Base-by-base conservation (phyloP, 75 land plant species). In the Cunninghamia lanceolata region DNA sequence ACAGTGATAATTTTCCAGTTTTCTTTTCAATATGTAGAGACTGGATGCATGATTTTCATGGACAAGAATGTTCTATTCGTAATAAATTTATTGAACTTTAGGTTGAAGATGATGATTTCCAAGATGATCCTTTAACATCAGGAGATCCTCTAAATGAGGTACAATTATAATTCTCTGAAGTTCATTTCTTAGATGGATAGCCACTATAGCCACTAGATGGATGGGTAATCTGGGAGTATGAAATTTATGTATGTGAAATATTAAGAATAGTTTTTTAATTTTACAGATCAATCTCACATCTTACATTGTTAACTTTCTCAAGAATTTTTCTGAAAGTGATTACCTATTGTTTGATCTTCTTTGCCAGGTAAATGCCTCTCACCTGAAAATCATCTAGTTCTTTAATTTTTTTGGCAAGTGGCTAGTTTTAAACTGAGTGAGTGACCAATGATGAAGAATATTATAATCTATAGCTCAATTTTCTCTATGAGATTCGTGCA, bases 81-180 rank as follows among this genome's bases (percentile, higher is more conserved):
- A 11, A 73, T 63, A 42, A 15, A 45, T 56, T 84, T 42, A 45
- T 84, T 50, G 21, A 46, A 75, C 45, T 83, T 32, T 34, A 95
- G 97, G 87, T 88, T 85, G 91, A 94, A 85, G 96, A 93, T 75
- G 95, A 90, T 38, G 92, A 90, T 74, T 87, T 85, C 86, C 92
- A 94, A 84, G 98, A 93, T 84, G 98, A 95, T 70, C 87, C 91
- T 16, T 52, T 90, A 40, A 89, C 88, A 52, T 83, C 87, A 42
- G 80, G 86, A 75, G 99, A 97, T 88, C 96, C 99, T 9, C 92
- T 97, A 36, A 96, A 96, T 90, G 93, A 96, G 98, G 99, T 97
- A 70, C 4, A 3, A 30, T 30, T 59, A 74, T 46, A n/a, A 45
- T 30, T 56, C 43, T 74, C 46, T 46, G 30, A 40, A 85, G 47